phyloP scores from a whole-genome alignment of 2,329 filamentous ascomycete genomes.

The Parastagonospora nodorum region DNA sequence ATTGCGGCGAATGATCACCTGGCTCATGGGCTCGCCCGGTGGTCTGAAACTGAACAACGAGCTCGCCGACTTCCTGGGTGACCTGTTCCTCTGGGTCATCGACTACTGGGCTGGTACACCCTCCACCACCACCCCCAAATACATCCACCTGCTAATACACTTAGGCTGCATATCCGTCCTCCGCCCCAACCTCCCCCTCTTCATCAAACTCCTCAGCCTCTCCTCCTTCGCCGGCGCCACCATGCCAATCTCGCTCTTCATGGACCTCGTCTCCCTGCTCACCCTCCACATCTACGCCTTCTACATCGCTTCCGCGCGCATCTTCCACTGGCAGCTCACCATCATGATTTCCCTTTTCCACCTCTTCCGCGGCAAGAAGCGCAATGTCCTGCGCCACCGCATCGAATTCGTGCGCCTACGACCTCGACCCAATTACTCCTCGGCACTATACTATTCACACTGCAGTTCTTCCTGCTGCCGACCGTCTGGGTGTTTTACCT shows the following conservation, averaged over 20 bases:
- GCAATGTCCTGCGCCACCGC: constrained; percentile 93
- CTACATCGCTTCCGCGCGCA: constrained; percentile 93
- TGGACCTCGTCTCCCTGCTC: constrained; percentile 86
- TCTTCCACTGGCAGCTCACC: constrained; percentile 98
- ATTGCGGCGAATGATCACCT: constrained; percentile 84
- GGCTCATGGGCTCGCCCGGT: constrained; percentile 89
- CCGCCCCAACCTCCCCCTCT: constrained; percentile 77
- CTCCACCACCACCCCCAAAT: background rate
- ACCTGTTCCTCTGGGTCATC: constrained; percentile 97
- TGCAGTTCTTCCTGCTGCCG: constrained; percentile 91
- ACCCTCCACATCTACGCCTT: constrained; percentile 98
- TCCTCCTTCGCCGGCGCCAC: constrained; percentile 95
- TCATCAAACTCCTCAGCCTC: constrained; percentile 92
- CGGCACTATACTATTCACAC: constrained; percentile 93
- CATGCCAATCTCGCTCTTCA: constrained; percentile 95
- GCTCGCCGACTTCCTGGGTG: constrained; percentile 89
- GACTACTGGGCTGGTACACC: constrained; percentile 88
- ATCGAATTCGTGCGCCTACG: constrained; percentile 99
- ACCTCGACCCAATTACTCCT: constrained; percentile 92
- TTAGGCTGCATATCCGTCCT: constrained; percentile 77
- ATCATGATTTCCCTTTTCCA: constrained; percentile 98
- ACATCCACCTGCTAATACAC: constrained; percentile 12
- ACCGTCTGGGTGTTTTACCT: constrained; percentile 97
- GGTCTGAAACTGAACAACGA: constrained; percentile 95
- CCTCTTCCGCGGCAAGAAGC: constrained; percentile 96